phyloP scores from a whole-genome alignment of 2,329 filamentous ascomycete genomes.

The Herpotrichia juniperi region DNA sequence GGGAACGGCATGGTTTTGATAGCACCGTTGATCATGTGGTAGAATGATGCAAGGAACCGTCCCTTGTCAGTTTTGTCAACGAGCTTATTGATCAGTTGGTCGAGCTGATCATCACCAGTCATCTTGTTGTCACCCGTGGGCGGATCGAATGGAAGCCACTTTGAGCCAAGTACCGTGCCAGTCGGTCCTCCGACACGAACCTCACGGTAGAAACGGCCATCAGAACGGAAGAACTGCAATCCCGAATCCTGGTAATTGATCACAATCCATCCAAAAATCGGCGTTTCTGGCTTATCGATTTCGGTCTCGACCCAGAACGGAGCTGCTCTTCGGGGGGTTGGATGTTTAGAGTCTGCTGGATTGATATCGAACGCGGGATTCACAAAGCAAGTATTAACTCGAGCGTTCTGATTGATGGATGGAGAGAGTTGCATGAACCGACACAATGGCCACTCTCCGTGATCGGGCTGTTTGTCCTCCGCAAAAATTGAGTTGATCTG shows the following conservation, averaged over 20 bases:
- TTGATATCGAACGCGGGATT: neutral
- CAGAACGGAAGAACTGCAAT: constrained; percentile 49
- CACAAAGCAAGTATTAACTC: constrained; percentile 30
- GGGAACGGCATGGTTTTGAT: constrained; percentile 29
- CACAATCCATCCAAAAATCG: constrained; percentile 36
- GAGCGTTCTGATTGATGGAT: constrained; percentile 33
- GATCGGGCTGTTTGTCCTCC: neutral
- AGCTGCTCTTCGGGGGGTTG: neutral
- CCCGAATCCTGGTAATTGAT: constrained; percentile 51
- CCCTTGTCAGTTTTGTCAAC: neutral
- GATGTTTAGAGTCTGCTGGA: too few species aligned
- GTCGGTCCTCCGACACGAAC: constrained; percentile 44
- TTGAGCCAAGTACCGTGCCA: constrained; percentile 19
- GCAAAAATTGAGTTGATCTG: too few species aligned
- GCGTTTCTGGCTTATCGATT: constrained; percentile 28
- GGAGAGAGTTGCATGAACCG: constrained; percentile 22
- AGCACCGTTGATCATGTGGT: constrained; percentile 45
- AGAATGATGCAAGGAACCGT: too few species aligned
- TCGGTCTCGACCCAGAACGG: neutral
- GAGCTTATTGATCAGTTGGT: neutral
- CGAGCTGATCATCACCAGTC: neutral
- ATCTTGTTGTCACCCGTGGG: neutral
- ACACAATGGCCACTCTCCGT: neutral
- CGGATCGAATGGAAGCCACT: constrained; percentile 51
- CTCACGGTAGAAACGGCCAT: constrained; percentile 53